Evolutionary conservation across 1,139 yeast genomes (phyloP).

Genomic region (Kodamaea derodonti): DNA sequence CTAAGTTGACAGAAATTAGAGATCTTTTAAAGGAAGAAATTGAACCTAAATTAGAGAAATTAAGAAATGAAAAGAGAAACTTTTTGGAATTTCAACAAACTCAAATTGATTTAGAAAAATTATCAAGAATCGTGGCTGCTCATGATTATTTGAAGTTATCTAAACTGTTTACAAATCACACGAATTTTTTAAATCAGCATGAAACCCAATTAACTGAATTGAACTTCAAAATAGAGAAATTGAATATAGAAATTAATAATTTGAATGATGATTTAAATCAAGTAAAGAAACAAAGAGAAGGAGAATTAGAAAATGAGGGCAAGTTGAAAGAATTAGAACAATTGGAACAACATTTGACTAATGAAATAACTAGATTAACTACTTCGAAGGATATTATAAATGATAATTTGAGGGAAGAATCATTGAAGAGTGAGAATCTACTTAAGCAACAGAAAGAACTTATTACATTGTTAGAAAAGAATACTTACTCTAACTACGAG

Average conservation of each 20-base stretch:
- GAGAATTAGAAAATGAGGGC: constrained; percentile 62
- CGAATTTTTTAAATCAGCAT: constrained; percentile 33
- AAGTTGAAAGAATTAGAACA: constrained; percentile 58
- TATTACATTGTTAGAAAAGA: constrained; percentile 24
- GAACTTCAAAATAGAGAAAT: constrained; percentile 37
- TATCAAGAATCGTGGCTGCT: constrained; percentile 71
- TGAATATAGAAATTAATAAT: constrained; percentile 52
- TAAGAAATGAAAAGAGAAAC: constrained; percentile 75
- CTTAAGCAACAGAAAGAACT: constrained; percentile 16
- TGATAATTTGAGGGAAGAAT: constrained; percentile 54
- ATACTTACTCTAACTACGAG: constrained; percentile 26
- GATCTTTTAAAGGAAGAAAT: constrained; percentile 77
- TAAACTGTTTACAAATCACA: constrained; percentile 37
- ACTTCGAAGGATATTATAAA: constrained; percentile 58
- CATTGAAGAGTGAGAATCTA: constrained; percentile 14
- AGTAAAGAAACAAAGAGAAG: constrained; percentile 52
- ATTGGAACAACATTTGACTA: constrained; percentile 54
- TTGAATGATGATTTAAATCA: constrained; percentile 60
- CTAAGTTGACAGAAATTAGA: constrained; percentile 75
- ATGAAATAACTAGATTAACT: constrained; percentile 63
- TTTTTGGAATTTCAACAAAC: constrained; percentile 85
- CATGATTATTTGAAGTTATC: constrained; percentile 59
- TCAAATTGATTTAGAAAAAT: constrained; percentile 74
- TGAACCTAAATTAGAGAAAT: constrained; percentile 83
- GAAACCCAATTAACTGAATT: constrained; percentile 34